A percentile compares a stretch with the other conserved stretches of the same genome.
These are phyloP conservation scores for Phellinidium pouzarii DNA, from an alignment of 1,284 basidiomycete species.

Conservation along the genomic window DNA sequence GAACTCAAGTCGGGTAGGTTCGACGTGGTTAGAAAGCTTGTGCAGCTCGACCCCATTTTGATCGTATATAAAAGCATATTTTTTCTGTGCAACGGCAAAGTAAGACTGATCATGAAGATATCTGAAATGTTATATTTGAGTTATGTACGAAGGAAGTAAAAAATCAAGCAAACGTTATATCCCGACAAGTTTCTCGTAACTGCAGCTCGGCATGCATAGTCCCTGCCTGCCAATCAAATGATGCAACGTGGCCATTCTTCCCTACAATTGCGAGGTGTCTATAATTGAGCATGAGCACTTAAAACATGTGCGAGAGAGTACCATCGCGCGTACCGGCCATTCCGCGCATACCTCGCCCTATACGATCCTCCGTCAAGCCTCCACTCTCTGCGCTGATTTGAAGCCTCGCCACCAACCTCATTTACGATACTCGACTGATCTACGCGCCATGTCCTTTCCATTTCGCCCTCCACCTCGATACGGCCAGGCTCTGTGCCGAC, in stretches of 20 bases:
- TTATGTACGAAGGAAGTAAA: not conserved
- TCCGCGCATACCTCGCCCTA: slow-evolving; percentile 77
- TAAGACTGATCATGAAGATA: slow-evolving; percentile 92
- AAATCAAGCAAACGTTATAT: slow-evolving; percentile 62
- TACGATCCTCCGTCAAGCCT: slow-evolving; percentile 87
- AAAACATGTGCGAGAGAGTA: not conserved
- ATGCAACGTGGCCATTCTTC: slow-evolving; percentile 82
- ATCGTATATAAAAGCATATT: slow-evolving; percentile 97
- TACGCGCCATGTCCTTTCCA: slow-evolving; percentile 89
- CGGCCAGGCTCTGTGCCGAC: slow-evolving; percentile 59
- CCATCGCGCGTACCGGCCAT: slow-evolving; percentile 53
- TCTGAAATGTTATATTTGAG: slow-evolving; percentile 35
- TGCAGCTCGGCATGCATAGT: slow-evolving; percentile 86
- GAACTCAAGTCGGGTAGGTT: slow-evolving; percentile 88
- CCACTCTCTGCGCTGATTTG: slow-evolving; percentile 73
- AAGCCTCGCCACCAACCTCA: slow-evolving; percentile 67
- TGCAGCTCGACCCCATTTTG: slow-evolving; percentile 92
- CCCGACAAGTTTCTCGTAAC: slow-evolving; percentile 81
- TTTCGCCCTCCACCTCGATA: slow-evolving; percentile 65
- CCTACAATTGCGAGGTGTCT: slow-evolving; percentile 78
- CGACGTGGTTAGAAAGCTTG: slow-evolving; percentile 76
- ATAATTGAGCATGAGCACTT: not conserved
- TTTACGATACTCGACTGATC: slow-evolving; percentile 74
- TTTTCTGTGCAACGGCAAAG: slow-evolving; percentile 94
- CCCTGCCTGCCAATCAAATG: slow-evolving; percentile 92